A percentile compares a stretch with the other conserved stretches of the same genome.
Conservation (phyloP, 192 early-diverging fungal species). For the Coemansia sp. region DNA sequence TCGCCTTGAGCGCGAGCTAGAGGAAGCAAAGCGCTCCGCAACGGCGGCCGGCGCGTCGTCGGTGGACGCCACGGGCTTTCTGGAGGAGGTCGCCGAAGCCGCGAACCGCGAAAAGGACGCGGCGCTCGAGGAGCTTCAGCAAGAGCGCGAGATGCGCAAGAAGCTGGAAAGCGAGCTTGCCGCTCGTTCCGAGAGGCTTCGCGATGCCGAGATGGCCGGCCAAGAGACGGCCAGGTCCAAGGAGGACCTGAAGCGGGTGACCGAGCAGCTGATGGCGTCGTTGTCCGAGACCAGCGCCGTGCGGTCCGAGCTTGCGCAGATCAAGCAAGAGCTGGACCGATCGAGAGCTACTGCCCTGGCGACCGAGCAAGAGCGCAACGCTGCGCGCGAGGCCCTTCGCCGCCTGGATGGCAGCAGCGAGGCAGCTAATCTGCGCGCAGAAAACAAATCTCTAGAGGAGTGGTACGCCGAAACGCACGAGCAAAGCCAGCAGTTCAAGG, state of each 20-base stretch:
- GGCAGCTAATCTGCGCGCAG: conserved; percentile 39
- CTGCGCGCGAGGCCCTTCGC: conserved; percentile 42
- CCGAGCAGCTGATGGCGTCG: conserved; percentile 17
- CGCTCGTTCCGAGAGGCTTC: conserved; percentile 23
- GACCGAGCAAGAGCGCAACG: conserved; percentile 28
- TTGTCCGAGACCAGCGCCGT: conserved; percentile 24
- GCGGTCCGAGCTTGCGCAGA: conserved; percentile 32
- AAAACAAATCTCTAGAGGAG: conserved; percentile 40
- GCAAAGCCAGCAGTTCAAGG: conserved; percentile 34
- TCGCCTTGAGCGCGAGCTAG: conserved; percentile 64
- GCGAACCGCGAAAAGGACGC: conserved; percentile 49
- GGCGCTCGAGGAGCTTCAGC: conserved; percentile 33
- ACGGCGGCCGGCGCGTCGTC: conserved; percentile 5
- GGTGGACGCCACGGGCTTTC: conserved; percentile 19
- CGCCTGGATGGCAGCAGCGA: conserved; percentile 28
- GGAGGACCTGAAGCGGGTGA: conserved; percentile 24
- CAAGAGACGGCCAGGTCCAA: conserved; percentile 18
- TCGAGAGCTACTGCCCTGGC: conserved; percentile 35
- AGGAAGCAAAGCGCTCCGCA: conserved; percentile 22
- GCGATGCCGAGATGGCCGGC: conserved; percentile 12
- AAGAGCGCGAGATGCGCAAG: conserved; percentile 32
- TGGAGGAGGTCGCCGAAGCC: conserved; percentile 43
- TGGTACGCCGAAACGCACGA: conserved; percentile 50
- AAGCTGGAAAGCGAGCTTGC: conserved; percentile 49
- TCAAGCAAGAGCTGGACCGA: conserved; percentile 42